A percentile compares a stretch with the other conserved stretches of the same genome.
phyloP scores from a whole-genome alignment of 176 grass and related monocot species.

The Avena insularis region DNA sequence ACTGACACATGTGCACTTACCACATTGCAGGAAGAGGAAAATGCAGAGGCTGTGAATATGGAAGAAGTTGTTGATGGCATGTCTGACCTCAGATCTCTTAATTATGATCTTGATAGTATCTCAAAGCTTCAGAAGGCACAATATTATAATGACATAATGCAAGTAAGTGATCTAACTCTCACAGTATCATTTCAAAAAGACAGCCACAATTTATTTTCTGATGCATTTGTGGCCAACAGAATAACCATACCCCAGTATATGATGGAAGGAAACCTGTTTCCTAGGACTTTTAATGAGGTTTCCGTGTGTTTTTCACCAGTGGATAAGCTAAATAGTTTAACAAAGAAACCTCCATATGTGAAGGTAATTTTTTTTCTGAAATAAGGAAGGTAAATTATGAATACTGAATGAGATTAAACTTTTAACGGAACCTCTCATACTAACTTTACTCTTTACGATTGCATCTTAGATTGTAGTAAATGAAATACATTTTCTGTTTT shows the following conservation, averaged over 20 bases:
- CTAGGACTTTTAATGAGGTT: not conserved
- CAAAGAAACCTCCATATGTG: not conserved
- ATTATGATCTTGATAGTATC: constrained; percentile 87
- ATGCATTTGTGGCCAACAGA: constrained; percentile 20
- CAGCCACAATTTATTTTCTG: not conserved
- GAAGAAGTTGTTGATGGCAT: constrained; percentile 72
- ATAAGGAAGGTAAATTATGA: not conserved
- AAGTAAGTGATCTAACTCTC: constrained; percentile 49
- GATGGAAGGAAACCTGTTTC: not conserved
- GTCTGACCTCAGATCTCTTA: constrained; percentile 77
- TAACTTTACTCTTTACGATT: not conserved
- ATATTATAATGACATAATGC: constrained; percentile 77
- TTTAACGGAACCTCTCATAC: not conserved
- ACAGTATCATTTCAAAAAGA: not conserved
- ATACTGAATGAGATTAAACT: not conserved
- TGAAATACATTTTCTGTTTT: not conserved
- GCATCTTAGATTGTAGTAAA: constrained; percentile 28
- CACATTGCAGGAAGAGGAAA: constrained; percentile 64
- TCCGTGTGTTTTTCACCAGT: not conserved
- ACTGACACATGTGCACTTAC: not conserved
- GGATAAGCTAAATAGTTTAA: not conserved
- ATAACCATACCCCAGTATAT: not conserved
- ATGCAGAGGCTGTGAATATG: constrained; percentile 54
- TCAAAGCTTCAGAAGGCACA: constrained; percentile 87
- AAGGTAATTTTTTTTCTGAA: not conserved